phyloP scores from a whole-genome alignment of 106 monocot genomes.

The Acorus calamus region DNA sequence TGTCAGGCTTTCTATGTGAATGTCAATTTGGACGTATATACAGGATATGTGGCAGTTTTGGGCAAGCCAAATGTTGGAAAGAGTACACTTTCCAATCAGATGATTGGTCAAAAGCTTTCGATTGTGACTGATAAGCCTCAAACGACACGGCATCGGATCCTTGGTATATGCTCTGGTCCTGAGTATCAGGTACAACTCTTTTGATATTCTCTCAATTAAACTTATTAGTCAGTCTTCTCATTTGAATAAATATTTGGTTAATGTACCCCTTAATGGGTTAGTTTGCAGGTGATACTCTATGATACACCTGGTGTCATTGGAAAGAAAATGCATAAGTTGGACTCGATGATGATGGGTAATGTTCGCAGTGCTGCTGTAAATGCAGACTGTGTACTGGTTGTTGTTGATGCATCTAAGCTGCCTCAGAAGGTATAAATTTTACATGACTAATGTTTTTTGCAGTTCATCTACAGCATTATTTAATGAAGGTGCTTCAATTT shows the following conservation, averaged over 20 bases:
- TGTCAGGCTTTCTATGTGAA: background rate
- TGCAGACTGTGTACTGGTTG: constrained; percentile 88
- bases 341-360: constrained; percentile 98
- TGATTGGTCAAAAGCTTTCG: constrained; percentile 94
- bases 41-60: constrained; percentile 93
- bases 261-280: constrained; percentile 45
- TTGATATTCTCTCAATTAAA: background rate
- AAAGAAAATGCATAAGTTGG: constrained; percentile 86
- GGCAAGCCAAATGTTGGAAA: constrained; percentile 99
- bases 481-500: background rate
- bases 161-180: constrained; percentile 85
- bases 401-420: constrained; percentile 86
- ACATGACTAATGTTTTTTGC: background rate
- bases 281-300: constrained; percentile 93
- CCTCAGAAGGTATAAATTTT: constrained; percentile 64
- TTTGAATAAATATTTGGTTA: background rate
- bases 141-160: constrained; percentile 89
- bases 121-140: constrained; percentile 99
- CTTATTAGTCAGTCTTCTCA: no score
- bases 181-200: constrained; percentile 81
- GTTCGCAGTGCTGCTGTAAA: constrained; percentile 74
- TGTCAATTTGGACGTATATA: constrained; percentile 6
- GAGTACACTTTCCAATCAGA: constrained; percentile 97
- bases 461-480: background rate
- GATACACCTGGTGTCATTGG: constrained; percentile 95